Percentiles rank a stretch among this genome's conserved stretches.
These are phyloP conservation scores for Solanum stenotomum DNA, from an alignment of 257 asterid species.

Conservation along the genomic window DNA sequence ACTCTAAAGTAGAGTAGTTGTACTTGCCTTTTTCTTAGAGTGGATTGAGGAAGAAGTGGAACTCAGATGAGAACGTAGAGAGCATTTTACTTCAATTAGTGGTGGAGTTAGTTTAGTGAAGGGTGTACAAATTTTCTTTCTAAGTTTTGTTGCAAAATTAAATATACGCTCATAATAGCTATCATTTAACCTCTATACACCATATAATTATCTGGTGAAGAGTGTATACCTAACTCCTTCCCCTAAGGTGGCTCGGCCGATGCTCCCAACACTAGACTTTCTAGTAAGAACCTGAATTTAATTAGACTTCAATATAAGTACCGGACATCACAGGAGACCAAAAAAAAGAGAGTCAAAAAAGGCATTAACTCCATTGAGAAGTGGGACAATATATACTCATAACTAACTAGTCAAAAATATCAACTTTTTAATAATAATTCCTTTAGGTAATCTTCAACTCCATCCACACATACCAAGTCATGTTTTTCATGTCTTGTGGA, in stretches of 20 bases:
- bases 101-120: background rate
- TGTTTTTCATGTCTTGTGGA: background rate
- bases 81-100: background rate
- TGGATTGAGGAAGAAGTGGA: no score
- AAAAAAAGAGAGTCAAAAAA: background rate
- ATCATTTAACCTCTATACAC: background rate
- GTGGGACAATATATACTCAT: background rate
- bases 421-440: background rate
- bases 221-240: background rate
- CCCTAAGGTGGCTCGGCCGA: background rate
- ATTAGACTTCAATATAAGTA: background rate
- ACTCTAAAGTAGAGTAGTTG: no score
- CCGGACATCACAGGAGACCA: rapidly evolving
- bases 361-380: background rate
- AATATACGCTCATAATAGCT: background rate
- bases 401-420: background rate
- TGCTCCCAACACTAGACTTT: background rate
- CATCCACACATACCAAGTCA: background rate
- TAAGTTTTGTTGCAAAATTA: background rate
- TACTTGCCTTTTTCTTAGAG: no score
- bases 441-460: background rate
- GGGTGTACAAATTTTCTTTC: background rate
- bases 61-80: background rate
- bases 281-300: rapidly evolving
- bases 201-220: background rate